phyloP scores from a whole-genome alignment of 176 grass and related monocot species.

The Oryza brachyantha region DNA sequence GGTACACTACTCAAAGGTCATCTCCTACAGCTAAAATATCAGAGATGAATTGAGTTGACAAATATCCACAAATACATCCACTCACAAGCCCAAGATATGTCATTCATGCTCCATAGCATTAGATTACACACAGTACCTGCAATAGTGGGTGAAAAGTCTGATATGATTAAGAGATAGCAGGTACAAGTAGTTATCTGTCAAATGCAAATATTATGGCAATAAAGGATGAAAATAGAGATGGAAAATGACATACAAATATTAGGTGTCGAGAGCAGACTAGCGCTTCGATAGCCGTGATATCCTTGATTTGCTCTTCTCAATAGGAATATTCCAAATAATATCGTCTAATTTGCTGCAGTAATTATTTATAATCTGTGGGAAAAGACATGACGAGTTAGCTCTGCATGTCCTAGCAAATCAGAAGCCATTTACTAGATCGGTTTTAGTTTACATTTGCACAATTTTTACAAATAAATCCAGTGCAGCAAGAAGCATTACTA shows the following conservation, averaged over 20 bases:
- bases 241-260: not conserved
- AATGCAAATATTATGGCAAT: not conserved
- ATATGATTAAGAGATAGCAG: not conserved
- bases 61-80: not conserved
- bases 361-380: constrained; percentile 70
- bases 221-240: not conserved
- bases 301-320: constrained; percentile 73
- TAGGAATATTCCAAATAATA: constrained; percentile 70
- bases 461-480: constrained; percentile 5
- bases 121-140: constrained; percentile 23
- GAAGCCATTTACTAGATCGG: constrained; percentile 8
- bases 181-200: not conserved
- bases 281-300: constrained; percentile 42
- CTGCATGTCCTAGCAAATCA: constrained; percentile 1
- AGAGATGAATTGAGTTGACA: constrained; percentile 1
- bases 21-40: constrained; percentile 25
- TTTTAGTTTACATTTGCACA: constrained; percentile 9
- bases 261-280: not conserved
- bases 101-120: not conserved
- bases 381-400: constrained; percentile 17
- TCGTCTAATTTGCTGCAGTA: constrained; percentile 88
- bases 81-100: not conserved
- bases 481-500: constrained; percentile 6
- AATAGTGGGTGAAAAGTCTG: constrained; percentile 4
- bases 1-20: not conserved